Conservation (phyloP, 495 filamentous ascomycete species). For the Podospora pseudocomata region DNA sequence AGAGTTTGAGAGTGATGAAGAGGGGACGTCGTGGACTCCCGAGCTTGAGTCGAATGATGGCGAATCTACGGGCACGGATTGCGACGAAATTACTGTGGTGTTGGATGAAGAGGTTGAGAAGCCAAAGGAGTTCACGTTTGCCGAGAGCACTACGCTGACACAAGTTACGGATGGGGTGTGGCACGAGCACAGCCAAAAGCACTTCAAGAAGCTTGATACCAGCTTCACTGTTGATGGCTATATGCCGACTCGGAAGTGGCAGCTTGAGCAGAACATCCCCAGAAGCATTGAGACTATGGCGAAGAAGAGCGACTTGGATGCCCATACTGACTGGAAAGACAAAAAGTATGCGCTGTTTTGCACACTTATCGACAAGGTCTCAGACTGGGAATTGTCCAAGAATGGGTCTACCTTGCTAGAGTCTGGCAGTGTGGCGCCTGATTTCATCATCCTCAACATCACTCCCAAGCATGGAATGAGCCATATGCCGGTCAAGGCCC, state of each 20-base stretch:
- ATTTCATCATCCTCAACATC: slow-evolving; percentile 37
- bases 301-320: slow-evolving; percentile 21
- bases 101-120: not conserved
- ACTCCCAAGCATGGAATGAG: slow-evolving; percentile 21
- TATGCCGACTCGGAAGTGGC: slow-evolving; percentile 31
- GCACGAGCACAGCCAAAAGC: slow-evolving; percentile 18
- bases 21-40: not conserved
- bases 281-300: slow-evolving; percentile 34
- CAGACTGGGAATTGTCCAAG: slow-evolving; percentile 41
- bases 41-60: not conserved
- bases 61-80: not conserved
- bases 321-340: slow-evolving; percentile 31
- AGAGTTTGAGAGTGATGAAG: not conserved
- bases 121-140: slow-evolving; percentile 17
- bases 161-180: slow-evolving; percentile 23
- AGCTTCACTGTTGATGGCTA: slow-evolving; percentile 33
- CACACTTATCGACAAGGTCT: slow-evolving; percentile 33
- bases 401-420: slow-evolving; percentile 27
- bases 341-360: slow-evolving; percentile 38
- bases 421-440: slow-evolving; percentile 27
- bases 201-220: slow-evolving; percentile 30
- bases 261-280: slow-evolving; percentile 35
- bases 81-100: not conserved
- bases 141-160: slow-evolving; percentile 13
- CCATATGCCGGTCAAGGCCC: slow-evolving; percentile 24